Conservation (phyloP, 192 early-diverging fungal genomes). For the Coemansia sp. region DNA sequence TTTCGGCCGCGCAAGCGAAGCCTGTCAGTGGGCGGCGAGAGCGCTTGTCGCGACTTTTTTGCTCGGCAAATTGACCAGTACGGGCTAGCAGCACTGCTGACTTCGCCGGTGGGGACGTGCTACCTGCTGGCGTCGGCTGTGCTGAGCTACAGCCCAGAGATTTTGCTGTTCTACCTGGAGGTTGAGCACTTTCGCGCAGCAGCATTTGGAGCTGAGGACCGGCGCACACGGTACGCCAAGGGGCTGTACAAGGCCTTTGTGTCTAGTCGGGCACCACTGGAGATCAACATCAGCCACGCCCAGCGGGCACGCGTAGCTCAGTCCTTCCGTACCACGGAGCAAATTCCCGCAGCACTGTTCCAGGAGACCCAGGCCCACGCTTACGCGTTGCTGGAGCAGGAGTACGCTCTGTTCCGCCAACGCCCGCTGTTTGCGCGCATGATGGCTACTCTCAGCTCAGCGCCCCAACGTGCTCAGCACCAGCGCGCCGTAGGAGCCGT, state of each 20-base stretch:
- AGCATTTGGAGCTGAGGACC: slow-evolving; percentile 15
- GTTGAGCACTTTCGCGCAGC: slow-evolving; percentile 48
- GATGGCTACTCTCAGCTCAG: slow-evolving; percentile 31
- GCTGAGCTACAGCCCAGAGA: slow-evolving; percentile 34
- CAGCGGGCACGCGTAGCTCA: slow-evolving; percentile 30
- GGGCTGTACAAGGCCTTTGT: slow-evolving; percentile 51
- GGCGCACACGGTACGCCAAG: slow-evolving; percentile 47
- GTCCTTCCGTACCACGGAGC: slow-evolving; percentile 20
- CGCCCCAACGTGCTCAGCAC: slow-evolving; percentile 3
- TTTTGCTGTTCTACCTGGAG: slow-evolving; percentile 43
- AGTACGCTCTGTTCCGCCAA: slow-evolving; percentile 45
- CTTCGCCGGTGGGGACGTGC: slow-evolving; percentile 45
- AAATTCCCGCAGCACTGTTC: slow-evolving; percentile 23
- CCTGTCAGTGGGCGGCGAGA: slow-evolving; percentile 50
- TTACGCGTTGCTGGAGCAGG: slow-evolving; percentile 39
- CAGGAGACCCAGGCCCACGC: slow-evolving; percentile 41
- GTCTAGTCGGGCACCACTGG: slow-evolving; percentile 40
- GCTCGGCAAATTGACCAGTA: slow-evolving; percentile 52
- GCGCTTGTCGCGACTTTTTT: slow-evolving; percentile 37
- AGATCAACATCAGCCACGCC: slow-evolving; percentile 49
- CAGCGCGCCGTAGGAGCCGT: slow-evolving; percentile 35
- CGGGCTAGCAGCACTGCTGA: slow-evolving; percentile 43
- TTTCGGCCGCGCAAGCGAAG: slow-evolving; percentile 52
- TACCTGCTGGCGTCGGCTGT: slow-evolving; percentile 49
- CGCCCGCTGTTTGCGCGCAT: slow-evolving; percentile 37